Percentiles rank a stretch among this genome's conserved stretches.
These are phyloP conservation scores for Leucocoprinus birnbaumii DNA, from an alignment of 768 basidiomycete species.

Conservation along the genomic window DNA sequence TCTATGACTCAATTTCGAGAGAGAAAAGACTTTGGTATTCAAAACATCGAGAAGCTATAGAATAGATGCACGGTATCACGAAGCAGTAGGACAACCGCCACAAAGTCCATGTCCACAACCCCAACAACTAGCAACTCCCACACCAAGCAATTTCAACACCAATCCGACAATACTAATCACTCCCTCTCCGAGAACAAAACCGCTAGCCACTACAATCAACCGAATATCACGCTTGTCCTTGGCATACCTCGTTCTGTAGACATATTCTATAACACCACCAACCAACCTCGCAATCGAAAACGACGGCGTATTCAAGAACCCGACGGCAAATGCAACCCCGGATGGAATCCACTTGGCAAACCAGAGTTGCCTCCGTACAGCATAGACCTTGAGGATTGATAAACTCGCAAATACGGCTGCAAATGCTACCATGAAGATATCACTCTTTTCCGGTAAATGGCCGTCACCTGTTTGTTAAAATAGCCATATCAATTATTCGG, in stretches of 20 bases:
- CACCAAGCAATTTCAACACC: slow-evolving; percentile 67
- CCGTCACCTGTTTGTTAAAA: slow-evolving; percentile 59
- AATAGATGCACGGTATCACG: slow-evolving; percentile 14
- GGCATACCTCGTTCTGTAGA: slow-evolving; percentile 53
- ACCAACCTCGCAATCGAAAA: slow-evolving; percentile 91
- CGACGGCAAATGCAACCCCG: slow-evolving; percentile 92
- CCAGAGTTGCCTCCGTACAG: slow-evolving; percentile 41
- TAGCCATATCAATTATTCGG: slow-evolving; percentile 21
- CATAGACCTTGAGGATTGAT: slow-evolving; percentile 64
- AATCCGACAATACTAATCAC: slow-evolving; percentile 82
- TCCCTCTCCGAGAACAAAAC: slow-evolving; percentile 95
- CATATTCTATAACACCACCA: slow-evolving; percentile 80
- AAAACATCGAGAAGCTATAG: too few relatives aligned
- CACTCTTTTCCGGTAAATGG: slow-evolving; percentile 72
- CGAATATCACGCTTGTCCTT: slow-evolving; percentile 61
- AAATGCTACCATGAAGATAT: slow-evolving; percentile 77
- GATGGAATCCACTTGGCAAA: slow-evolving; percentile 85
- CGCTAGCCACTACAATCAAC: slow-evolving; percentile 86
- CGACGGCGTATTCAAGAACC: slow-evolving; percentile 93
- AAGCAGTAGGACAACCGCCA: slow-evolving; percentile 53
- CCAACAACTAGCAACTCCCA: slow-evolving; percentile 79
- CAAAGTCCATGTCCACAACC: slow-evolving; percentile 81
- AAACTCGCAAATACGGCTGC: slow-evolving; percentile 67
- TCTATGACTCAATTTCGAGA: neutral
- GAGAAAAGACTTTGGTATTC: neutral